Percentiles rank a stretch among this genome's conserved stretches.
Evolutionary conservation across 768 basidiomycete species (phyloP).

Genomic region (Calocybe gangraenosa): DNA sequence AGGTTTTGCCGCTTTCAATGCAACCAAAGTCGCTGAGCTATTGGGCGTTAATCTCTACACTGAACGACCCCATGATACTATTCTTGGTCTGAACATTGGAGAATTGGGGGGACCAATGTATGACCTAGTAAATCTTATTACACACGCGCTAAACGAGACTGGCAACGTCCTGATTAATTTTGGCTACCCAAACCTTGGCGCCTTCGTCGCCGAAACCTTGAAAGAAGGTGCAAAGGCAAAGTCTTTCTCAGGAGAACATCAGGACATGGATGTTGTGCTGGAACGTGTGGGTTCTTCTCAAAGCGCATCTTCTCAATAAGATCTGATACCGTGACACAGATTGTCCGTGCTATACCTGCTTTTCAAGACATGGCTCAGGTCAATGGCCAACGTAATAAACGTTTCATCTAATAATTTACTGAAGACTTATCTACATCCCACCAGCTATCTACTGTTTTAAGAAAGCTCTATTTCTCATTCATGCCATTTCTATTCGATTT

Average conservation of each 20-base stretch:
- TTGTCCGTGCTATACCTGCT: conserved; percentile 73
- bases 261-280: conserved; percentile 54
- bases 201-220: conserved; percentile 68
- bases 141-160: conserved; percentile 63
- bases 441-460: conserved; percentile 87
- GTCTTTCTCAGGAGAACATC: conserved; percentile 22
- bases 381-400: conserved; percentile 53
- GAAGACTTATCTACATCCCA: neutral
- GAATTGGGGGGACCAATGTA: conserved; percentile 72
- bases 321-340: conserved; percentile 34
- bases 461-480: conserved; percentile 81
- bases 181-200: conserved; percentile 69
- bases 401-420: neutral
- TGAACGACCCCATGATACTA: conserved; percentile 64
- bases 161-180: conserved; percentile 55
- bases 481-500: conserved; percentile 67
- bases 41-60: conserved; percentile 66
- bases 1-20: conserved; percentile 54
- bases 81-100: conserved; percentile 70
- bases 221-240: conserved; percentile 41
- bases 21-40: conserved; percentile 63
- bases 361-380: conserved; percentile 77
- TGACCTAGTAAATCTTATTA: conserved; percentile 68
- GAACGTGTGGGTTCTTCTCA: conserved; percentile 45
- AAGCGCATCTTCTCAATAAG: neutral